A percentile compares a stretch with the other conserved stretches of the same genome.
These are phyloP conservation scores for Glaciozyma antarctica DNA, from an alignment of 768 basidiomycete species.

Conservation along the genomic window DNA sequence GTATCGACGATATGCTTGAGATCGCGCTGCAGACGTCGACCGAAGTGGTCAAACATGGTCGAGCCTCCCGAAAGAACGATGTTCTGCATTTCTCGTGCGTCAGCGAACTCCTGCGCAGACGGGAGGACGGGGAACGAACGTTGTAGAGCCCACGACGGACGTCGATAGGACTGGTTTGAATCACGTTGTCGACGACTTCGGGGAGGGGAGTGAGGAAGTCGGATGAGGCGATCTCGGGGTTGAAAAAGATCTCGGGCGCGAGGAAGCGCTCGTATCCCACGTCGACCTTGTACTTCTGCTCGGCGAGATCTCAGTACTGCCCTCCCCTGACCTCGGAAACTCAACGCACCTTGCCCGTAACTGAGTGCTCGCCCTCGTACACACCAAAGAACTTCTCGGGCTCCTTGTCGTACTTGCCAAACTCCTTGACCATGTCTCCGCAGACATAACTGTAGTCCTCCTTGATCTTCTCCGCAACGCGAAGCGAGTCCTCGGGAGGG, in stretches of 20 bases:
- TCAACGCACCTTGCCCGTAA: constrained; percentile 69
- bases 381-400: constrained; percentile 90
- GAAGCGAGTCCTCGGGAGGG: constrained; percentile 91
- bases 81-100: constrained; percentile 50
- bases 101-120: neutral
- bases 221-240: constrained; percentile 95
- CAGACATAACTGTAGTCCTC: constrained; percentile 98
- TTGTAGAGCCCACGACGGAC: constrained; percentile 94
- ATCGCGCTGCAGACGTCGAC: constrained; percentile 90
- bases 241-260: constrained; percentile 98
- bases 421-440: constrained; percentile 97
- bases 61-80: constrained; percentile 95
- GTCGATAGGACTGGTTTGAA: constrained; percentile 91
- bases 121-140: constrained; percentile 42
- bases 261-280: constrained; percentile 98
- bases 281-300: constrained; percentile 83
- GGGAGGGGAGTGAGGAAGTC: constrained; percentile 96
- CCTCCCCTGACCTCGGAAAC: constrained; percentile 1
- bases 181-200: constrained; percentile 89
- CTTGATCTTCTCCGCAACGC: constrained; percentile 86
- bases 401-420: constrained; percentile 93
- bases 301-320: constrained; percentile 6
- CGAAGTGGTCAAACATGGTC: constrained; percentile 99
- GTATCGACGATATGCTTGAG: constrained; percentile 88
- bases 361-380: constrained; percentile 85